These are phyloP conservation scores for Jamesozyma jinghongensis DNA, from an alignment of 805 yeast species.

Conservation along the genomic window DNA sequence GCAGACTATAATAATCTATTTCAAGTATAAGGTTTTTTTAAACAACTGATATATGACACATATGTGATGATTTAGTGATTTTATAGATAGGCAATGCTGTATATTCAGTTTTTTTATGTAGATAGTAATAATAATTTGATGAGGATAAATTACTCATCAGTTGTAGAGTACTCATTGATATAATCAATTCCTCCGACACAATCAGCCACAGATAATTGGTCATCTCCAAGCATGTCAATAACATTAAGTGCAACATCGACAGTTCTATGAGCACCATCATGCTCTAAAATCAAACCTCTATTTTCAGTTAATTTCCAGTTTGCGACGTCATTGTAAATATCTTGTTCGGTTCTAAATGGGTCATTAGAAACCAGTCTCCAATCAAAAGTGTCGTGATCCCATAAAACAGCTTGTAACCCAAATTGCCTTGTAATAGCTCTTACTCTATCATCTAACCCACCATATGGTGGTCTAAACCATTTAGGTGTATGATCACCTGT, in stretches of 20 bases:
- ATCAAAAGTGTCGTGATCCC: conserved; percentile 90
- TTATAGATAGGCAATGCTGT: too few relatives aligned
- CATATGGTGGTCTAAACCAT: conserved; percentile 96
- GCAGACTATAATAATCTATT: too few relatives aligned
- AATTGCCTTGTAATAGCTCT: conserved; percentile 71
- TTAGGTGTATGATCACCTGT: conserved; percentile 80
- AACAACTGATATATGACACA: too few relatives aligned
- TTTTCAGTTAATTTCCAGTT: conserved; percentile 38
- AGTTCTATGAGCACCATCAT: conserved; percentile 62
- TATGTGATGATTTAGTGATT: too few relatives aligned
- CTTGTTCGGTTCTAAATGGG: conserved; percentile 36
- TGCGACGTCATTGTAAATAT: conserved; percentile 47
- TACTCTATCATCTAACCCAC: conserved; percentile 84
- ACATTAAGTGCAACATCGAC: conserved; percentile 61
- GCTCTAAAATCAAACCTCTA: conserved; percentile 74
- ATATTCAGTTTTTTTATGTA: too few relatives aligned
- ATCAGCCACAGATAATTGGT: conserved; percentile 69
- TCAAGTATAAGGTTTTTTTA: too few relatives aligned
- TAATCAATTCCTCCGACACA: conserved; percentile 65
- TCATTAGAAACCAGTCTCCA: conserved; percentile 62
- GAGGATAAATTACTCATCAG: too few relatives aligned
- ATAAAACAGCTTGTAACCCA: conserved; percentile 78
- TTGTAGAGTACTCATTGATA: conserved; percentile 30
- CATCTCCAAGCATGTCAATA: conserved; percentile 43
- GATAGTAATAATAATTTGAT: too few relatives aligned